Base-by-base conservation (phyloP, 2,329 filamentous ascomycete species). In the Penicillium concentricum region DNA sequence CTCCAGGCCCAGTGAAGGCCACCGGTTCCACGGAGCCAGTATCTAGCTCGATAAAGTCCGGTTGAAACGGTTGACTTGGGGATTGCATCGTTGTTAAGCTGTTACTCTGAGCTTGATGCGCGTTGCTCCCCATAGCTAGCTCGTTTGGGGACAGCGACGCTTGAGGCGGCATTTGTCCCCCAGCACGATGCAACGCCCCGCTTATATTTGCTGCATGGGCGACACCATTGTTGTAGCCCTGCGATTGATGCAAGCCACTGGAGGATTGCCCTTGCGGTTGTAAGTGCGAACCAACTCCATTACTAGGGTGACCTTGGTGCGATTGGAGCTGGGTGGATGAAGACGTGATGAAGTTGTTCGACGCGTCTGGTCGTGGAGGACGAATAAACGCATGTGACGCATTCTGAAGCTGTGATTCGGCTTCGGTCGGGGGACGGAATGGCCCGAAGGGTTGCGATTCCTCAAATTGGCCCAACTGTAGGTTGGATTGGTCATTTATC, bases 401-500 rank as follows among this genome's bases (percentile, higher is more conserved):
- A 56, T 64, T 62, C 28, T 61, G 61, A 15, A 63, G 58, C 18
- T 60, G 62, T 24, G 60, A 49, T 22, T 63, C 58, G 30, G 68
- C 61, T 39, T 63, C 61, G 46, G 61, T 69, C 28, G 67, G 56
- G 15, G 67, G 46, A 28, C 68, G 64, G 49, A 72, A 67, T 15
- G 67, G 51, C 10, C 66, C 65, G 26, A 74, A 67, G 6, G 67
- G 56, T 45, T 69, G 67, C 18, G 68, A 57, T 39, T 69, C 66
- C 16, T 67, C 61, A 35, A 61, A 61, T 18, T 63, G 58, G 16
- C 60, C 57, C 34, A 69, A 51, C 22, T 69, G 63, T 12, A 63
- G 24, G 20, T 57, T 46, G 68, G 45, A 39, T 56, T 58, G 43
- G 62, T 60, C 54, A 60, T 59, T 34, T 32, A 38, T 47, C 2